Percentiles rank a stretch among this genome's conserved stretches.
Conservation (phyloP, 768 basidiomycete genomes). For the Bullera alba region DNA sequence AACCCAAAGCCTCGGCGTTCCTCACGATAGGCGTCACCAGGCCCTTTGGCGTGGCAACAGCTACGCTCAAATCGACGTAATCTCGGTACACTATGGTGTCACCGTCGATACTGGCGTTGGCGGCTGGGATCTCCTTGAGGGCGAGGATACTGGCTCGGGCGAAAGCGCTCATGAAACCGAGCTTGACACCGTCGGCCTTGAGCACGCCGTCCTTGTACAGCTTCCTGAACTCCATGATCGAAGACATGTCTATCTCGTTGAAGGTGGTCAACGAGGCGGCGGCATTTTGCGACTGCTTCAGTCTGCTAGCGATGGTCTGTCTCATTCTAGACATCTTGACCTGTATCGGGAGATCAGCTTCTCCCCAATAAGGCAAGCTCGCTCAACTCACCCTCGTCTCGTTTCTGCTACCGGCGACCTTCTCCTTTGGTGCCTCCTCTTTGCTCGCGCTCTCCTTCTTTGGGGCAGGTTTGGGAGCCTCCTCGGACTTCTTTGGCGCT, state of each 20-base stretch:
- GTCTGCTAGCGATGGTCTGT: constrained; percentile 87
- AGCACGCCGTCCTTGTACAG: constrained; percentile 86
- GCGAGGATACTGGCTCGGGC: constrained; percentile 77
- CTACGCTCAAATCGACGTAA: constrained; percentile 78
- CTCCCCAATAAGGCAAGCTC: background rate
- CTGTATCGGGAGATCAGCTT: constrained; percentile 46
- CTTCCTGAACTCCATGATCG: constrained; percentile 83
- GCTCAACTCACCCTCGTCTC: constrained; percentile 70
- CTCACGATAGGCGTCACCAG: constrained; percentile 92
- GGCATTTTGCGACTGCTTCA: constrained; percentile 96
- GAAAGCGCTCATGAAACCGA: constrained; percentile 98
- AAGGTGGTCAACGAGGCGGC: constrained; percentile 96
- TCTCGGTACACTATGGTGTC: constrained; percentile 78
- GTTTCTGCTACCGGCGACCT: constrained; percentile 56
- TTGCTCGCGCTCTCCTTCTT: constrained; percentile 27
- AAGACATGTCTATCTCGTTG: constrained; percentile 99
- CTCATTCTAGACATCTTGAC: constrained; percentile 99
- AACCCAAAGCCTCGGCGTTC: constrained; percentile 77
- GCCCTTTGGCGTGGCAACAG: constrained; percentile 95
- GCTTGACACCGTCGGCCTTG: constrained; percentile 88
- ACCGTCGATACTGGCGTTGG: constrained; percentile 84
- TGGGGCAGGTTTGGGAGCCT: constrained; percentile 19
- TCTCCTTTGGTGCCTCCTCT: constrained; percentile 42
- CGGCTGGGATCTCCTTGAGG: constrained; percentile 82
- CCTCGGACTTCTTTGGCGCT: constrained; percentile 34